Percentiles rank a stretch among this genome's conserved stretches.
Conservation (phyloP, 2,329 filamentous ascomycete genomes). For the Grosmannia serpens region DNA sequence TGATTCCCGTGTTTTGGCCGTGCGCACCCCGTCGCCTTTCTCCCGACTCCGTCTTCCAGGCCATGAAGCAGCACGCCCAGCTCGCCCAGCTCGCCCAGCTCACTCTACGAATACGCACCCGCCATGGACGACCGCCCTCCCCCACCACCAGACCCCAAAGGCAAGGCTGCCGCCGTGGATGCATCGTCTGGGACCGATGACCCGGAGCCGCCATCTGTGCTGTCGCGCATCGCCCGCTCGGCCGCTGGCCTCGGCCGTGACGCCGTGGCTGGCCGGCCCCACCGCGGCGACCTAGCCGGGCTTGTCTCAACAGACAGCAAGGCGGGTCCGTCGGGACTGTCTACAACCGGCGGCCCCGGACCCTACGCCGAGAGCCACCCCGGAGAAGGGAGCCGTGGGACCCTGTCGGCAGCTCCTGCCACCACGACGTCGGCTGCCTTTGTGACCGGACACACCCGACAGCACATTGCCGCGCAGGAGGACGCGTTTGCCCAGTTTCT, state of each 20-base stretch:
- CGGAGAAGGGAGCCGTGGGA: neutral
- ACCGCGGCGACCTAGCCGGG: conserved; percentile 8
- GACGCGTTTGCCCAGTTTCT: conserved; percentile 26
- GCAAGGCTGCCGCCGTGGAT: neutral
- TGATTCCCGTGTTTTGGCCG: neutral
- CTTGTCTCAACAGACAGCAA: conserved; percentile 10
- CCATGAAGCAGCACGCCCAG: neutral
- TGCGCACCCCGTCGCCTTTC: neutral
- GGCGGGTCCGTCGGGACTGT: conserved; percentile 8
- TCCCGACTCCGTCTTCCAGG: neutral
- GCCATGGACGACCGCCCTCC: neutral
- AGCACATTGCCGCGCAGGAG: conserved; percentile 21
- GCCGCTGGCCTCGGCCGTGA: conserved; percentile 16
- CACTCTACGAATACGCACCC: neutral
- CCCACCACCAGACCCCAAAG: neutral
- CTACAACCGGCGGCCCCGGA: neutral
- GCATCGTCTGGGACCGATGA: neutral
- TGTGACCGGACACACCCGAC: conserved; percentile 12
- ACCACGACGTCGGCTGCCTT: neutral
- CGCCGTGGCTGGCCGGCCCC: conserved; percentile 13
- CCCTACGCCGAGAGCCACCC: neutral
- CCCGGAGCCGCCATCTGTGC: neutral
- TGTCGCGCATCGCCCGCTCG: conserved; percentile 18
- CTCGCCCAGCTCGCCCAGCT: neutral
- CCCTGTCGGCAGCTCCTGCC: neutral